Conservation (phyloP, 2,329 filamentous ascomycete species). For the Penicillium aurantiogriseum region DNA sequence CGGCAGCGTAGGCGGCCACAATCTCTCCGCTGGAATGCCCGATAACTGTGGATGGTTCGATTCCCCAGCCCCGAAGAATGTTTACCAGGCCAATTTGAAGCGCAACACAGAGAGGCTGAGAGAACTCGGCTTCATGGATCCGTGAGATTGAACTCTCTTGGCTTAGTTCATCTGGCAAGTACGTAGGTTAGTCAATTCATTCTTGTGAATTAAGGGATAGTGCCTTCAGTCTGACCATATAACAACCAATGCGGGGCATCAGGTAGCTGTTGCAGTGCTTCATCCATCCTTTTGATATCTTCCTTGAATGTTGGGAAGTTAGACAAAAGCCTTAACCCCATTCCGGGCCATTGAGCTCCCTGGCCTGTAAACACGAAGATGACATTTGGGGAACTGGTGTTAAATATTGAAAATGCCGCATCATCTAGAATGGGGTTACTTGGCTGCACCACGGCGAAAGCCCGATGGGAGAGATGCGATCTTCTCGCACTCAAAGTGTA, state of each 20-base stretch:
- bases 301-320: conserved; percentile 19
- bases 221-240: conserved; percentile 2
- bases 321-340: conserved; percentile 32
- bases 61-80: conserved; percentile 25
- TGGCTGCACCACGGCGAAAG: conserved; percentile 9
- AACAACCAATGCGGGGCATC: conserved; percentile 4
- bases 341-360: conserved; percentile 37
- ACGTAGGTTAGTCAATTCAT: not conserved
- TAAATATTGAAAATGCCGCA: not conserved
- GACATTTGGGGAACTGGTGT: conserved; percentile 1
- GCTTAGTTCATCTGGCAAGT: not conserved
- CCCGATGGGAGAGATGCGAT: conserved; percentile 15
- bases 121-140: conserved; percentile 26
- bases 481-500: conserved; percentile 18
- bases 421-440: not conserved
- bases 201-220: not conserved
- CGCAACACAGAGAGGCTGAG: conserved; percentile 35
- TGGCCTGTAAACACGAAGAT: conserved; percentile 39
- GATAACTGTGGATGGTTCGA: conserved; percentile 26
- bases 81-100: conserved; percentile 37
- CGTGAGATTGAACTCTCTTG: not conserved
- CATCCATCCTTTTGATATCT: conserved; percentile 19
- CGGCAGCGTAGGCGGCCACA: conserved; percentile 35
- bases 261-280: conserved; percentile 8
- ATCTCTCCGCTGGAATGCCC: conserved; percentile 42